Evolutionary conservation across 2,329 filamentous ascomycete genomes (phyloP), one percentile per base, ranked within the genome.

Genomic region (Fusarium sacchari): DNA sequence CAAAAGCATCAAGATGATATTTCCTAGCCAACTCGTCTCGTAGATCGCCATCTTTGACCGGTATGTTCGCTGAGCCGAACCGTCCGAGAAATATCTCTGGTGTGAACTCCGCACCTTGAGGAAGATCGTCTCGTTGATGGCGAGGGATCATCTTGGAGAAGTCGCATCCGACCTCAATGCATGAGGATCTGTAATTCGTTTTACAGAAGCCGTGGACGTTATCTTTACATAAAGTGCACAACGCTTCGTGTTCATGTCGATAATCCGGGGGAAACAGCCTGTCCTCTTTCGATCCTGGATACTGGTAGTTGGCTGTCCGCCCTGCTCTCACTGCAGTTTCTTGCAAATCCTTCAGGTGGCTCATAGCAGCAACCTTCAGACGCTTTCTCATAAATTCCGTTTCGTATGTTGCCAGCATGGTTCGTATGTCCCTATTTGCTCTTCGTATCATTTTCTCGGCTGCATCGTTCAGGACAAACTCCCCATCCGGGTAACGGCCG

Each of bases 61-160:
- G 80, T 17, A 64, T 72, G 32, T 85, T 79, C 7, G 77, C 82
- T 0, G 83, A 84, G 1, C 77, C 83, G 5, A 85, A 77, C 0
- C 67, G 22, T 13, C 36, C 61, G 1, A 34, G 9, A 9, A 64
- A 52, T 0, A 64, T 36, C 7, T 28, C 15, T 13, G 56, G 61
- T 0, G 8, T 32, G 11, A 64, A 32, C 5, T 24, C 17, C 12
- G 20, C 18, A 18, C 20, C 7, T 8, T 12, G 2, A 8, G 32
- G 1, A 30, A 17, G 6, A 12, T n/a, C 10, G 4, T 9, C 9
- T 6, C 14, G 22, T 18, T 22, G 34, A 6, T 63, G 17, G 14
- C 64, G 32, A 0, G 1, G 3, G 1, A 69, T 4, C 3, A 63
- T 3, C 6, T 50, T 32, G 6, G n/a, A 17, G 1, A n/a, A n/a